Base-by-base conservation (phyloP, 2,329 filamentous ascomycete species). In the Plenodomus lindquistii region DNA sequence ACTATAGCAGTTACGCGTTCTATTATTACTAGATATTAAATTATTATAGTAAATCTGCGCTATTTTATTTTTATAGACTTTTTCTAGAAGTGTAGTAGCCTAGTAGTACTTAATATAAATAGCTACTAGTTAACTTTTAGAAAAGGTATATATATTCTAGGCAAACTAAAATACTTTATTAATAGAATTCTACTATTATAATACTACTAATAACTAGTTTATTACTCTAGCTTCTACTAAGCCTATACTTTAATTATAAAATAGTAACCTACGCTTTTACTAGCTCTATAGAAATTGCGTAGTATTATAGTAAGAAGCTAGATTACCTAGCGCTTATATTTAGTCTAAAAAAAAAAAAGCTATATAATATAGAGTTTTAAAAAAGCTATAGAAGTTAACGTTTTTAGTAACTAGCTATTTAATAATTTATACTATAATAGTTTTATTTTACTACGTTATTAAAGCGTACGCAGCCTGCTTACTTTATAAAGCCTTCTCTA, bases 281-380 rank as follows among this genome's bases (percentile, higher is more conserved):
- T 17, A 42, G 20, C 22, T 27, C 34, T n/a, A 10, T 35, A 42
- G 22, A 24, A 34, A 37, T 15, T 40, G 36, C 7, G 8, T 20
- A 24, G 36, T 21, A 19, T 44, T 19, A 29, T 19, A 35, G 21
- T 21, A 29, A 21, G 39, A n/a, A 17, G 75, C 19, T 20, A n/a
- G 19, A 22, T 24, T 40, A 11, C 37, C 19, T 8, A 40, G 4
- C 19, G 21, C 8, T n/a, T 13, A 20, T 20, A 15, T 20, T 22
- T n/a, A n/a, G n/a, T n/a, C n/a, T n/a, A n/a, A n/a, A n/a, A n/a
- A n/a, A n/a, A n/a, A n/a, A 31, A 15, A 31, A 31, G 27, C 31
- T 5, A 16, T 35, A 35, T 35, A 35, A 16, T 35, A n/a, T 35
- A 35, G 31, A 35, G 11, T n/a, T n/a, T n/a, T n/a, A n/a, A n/a